Conservation (phyloP, 2,329 filamentous ascomycete genomes). For the Sporothrix schenckii region DNA sequence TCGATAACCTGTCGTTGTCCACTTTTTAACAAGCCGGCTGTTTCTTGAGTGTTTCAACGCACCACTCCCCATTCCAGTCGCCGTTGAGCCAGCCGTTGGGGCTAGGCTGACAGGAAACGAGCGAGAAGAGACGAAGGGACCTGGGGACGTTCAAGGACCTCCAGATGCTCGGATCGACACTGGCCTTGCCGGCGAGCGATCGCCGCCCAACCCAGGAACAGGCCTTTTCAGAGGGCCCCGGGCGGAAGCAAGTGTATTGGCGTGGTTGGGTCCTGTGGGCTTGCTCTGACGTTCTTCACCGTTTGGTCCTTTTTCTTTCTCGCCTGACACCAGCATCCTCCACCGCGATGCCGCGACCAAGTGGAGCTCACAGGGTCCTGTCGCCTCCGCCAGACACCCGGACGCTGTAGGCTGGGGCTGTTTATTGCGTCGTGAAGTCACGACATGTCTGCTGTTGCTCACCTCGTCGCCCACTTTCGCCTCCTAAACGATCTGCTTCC, state of each 20-base stretch:
- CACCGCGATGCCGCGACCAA: constrained; percentile 21
- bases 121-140: not conserved
- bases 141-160: not conserved
- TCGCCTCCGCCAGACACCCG: not conserved
- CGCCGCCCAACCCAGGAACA: constrained; percentile 14
- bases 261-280: not conserved
- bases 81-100: not conserved
- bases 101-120: not conserved
- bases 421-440: constrained; percentile 1
- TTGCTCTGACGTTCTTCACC: not conserved
- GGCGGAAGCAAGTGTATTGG: not conserved
- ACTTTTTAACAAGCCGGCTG: constrained; percentile 20
- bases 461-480: not conserved
- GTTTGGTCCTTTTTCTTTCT: constrained; percentile 13
- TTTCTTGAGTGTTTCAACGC: constrained; percentile 31
- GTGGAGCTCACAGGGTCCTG: constrained; percentile 19
- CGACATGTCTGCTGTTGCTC: constrained; percentile 10
- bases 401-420: not conserved
- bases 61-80: constrained; percentile 26
- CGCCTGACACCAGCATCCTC: constrained; percentile 7
- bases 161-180: constrained; percentile 21
- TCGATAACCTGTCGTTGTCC: not conserved
- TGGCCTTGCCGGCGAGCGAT: not conserved
- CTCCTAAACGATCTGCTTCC: constrained; percentile 21
- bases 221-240: not conserved